Base-by-base conservation (phyloP, 2,329 filamentous ascomycete species). In the Rhynchosporium agropyri region DNA sequence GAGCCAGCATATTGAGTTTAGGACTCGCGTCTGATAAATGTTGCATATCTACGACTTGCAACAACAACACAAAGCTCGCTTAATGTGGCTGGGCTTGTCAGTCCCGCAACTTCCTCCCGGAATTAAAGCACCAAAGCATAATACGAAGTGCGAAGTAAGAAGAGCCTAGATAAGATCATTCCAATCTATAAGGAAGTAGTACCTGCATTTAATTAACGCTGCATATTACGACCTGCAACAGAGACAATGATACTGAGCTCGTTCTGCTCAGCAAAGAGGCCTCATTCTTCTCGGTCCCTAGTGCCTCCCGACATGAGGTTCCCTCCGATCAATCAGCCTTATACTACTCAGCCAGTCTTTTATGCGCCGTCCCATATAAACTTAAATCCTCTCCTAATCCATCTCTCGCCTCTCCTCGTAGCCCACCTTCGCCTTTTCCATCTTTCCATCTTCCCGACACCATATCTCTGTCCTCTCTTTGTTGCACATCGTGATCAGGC, bases 401-500 rank as follows among this genome's bases (percentile, higher is more conserved):
- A 7, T 12, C 36, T 7, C 36, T 40, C 7, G 36, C 4, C 43
- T 8, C n/a, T n/a, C 33, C 31, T 36, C n/a, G n/a, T n/a, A 6
- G 5, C 43, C 20, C 20, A 9, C 43, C 13, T n/a, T 7, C 43
- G 6, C 13, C 13, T 46, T n/a, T 7, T 15, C n/a, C 20, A n/a
- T 49, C 4, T 12, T 20, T 49, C 13, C 13, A 10, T n/a, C 28
- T 49, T 26, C n/a, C 8, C 8, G 20, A 20, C 46, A 49, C 28
- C 15, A 49, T 12, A 49, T 10, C 13, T 13, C 13, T 8, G 20
- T 26, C 4, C 26, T 26, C 28, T 42, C 13, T 45, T 28, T 45
- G 53, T 56, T 56, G 53, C 53, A 56, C 53, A 56, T 56, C 53
- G 38, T 38, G 45, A n/a, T 54, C 38, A 33, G 50, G 50, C 50